Conservation (phyloP, 2,329 filamentous ascomycete species). For the Cladosporium sp. region DNA sequence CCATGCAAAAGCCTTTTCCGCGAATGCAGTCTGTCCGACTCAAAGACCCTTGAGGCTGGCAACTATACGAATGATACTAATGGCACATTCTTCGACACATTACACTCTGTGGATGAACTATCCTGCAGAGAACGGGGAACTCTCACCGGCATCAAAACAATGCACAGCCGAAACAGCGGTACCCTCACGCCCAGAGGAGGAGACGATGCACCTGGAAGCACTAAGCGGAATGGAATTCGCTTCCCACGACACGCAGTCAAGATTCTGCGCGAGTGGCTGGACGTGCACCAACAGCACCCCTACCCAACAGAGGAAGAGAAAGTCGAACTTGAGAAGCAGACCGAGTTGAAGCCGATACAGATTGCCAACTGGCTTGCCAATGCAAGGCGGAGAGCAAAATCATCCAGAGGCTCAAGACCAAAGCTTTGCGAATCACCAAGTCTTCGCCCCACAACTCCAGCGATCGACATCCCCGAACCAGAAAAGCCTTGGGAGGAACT, state of each 20-base stretch:
- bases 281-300: conserved; percentile 75
- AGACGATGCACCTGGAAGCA: conserved; percentile 37
- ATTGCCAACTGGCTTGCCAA: conserved; percentile 94
- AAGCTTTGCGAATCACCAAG: conserved; percentile 59
- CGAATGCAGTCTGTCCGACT: conserved; percentile 48
- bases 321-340: conserved; percentile 72
- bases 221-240: conserved; percentile 60
- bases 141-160: conserved; percentile 40
- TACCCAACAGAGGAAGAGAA: conserved; percentile 90
- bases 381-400: conserved; percentile 78
- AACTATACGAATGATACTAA: conserved; percentile 28
- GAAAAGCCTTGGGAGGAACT: conserved; percentile 48
- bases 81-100: conserved; percentile 46
- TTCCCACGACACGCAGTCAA: conserved; percentile 80
- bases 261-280: conserved; percentile 81
- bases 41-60: conserved; percentile 29
- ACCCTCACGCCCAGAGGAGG: conserved; percentile 22
- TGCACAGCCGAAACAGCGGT: conserved; percentile 29
- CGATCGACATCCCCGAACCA: conserved; percentile 70
- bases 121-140: conserved; percentile 34
- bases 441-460: conserved; percentile 59
- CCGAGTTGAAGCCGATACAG: conserved; percentile 78
- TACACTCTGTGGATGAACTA: conserved; percentile 50
- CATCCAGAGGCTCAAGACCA: conserved; percentile 59
- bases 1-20: conserved; percentile 51